These are phyloP conservation scores for Heritiera fomes DNA, from an alignment of 345 rosid species.

Conservation along the genomic window DNA sequence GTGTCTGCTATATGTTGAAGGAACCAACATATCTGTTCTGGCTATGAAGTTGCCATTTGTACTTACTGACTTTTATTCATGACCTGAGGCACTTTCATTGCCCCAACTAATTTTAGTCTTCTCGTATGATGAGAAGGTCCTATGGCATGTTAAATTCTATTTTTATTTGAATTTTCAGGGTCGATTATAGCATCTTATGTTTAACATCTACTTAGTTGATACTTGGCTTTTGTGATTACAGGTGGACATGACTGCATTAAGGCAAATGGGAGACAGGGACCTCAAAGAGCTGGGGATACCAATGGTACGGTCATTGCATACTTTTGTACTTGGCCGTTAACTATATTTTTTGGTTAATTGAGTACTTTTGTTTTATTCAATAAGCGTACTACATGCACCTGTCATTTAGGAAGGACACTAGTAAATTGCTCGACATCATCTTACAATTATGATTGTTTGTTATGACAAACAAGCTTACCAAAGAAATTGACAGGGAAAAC, in stretches of 20 bases:
- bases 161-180: not conserved
- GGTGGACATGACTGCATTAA: slow-evolving; percentile 59
- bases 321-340: not conserved
- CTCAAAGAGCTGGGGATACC: slow-evolving; percentile 63
- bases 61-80: not conserved
- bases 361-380: not conserved
- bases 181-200: not conserved
- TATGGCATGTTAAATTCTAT: not conserved
- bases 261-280: slow-evolving; percentile 55
- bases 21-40: not conserved
- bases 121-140: not conserved
- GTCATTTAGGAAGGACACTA: not conserved
- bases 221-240: slow-evolving; percentile 22
- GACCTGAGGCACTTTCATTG: not conserved
- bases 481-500: not conserved
- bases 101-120: not conserved
- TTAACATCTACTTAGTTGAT: not conserved
- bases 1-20: not conserved
- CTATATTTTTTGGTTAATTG: not conserved
- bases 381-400: not conserved
- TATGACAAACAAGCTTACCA: not conserved
- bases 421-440: not conserved
- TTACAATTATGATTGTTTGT: not conserved
- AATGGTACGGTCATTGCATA: slow-evolving; percentile 41
- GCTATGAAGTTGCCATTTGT: not conserved